Evolutionary conservation across 2,329 filamentous ascomycete species (phyloP), one percentile per base, ranked within the genome.

Genomic region (Whalleya microplaca): DNA sequence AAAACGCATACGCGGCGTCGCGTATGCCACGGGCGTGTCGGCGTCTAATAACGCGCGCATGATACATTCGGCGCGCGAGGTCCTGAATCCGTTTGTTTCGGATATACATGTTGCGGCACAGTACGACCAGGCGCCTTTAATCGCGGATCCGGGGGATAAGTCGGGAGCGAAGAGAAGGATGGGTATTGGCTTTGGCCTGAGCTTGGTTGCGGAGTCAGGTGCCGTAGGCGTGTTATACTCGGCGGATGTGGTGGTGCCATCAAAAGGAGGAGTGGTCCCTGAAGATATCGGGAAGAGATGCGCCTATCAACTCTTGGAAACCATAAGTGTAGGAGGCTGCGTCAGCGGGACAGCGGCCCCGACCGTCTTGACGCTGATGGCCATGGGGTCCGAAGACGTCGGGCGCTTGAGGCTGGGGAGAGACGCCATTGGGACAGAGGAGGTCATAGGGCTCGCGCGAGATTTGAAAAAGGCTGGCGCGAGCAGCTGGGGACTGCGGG

Each of bases 371-470:
- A 90, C 88, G 18, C 79, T 99, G 61, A 99, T 99, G 95, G 92
- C 93, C 32, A 98, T 99, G 95, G 95, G 95, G 0, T 91, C 90
- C 1, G 95, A 98, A 72, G 95, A 99, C 73, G 92, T 99, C 14
- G 95, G 95, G 3, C 84, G 95, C 56, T 73, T 99, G 64, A 85
- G 91, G 61, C 72, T 99, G 56, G 92, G 93, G 29, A 87, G 86
- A 66, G 90, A 94, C 45, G 86, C 97, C 0, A 75, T 98, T 45
- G 93, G 87, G 0, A 89, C 87, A 2, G 91, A 96, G 71, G 88
- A 91, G 57, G 80, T 92, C 51, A 83, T 99, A 54, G 85, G 86
- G 48, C 76, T 97, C 51, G 93, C 91, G 10, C 83, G 95, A 67
- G 95, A 99, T 72, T 75, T 97, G 65, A 89, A 86, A 71, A 87